Percentiles rank a stretch among this genome's conserved stretches.
Conservation (phyloP, 78 protist species). For the Dictyostelium firmibasis region DNA sequence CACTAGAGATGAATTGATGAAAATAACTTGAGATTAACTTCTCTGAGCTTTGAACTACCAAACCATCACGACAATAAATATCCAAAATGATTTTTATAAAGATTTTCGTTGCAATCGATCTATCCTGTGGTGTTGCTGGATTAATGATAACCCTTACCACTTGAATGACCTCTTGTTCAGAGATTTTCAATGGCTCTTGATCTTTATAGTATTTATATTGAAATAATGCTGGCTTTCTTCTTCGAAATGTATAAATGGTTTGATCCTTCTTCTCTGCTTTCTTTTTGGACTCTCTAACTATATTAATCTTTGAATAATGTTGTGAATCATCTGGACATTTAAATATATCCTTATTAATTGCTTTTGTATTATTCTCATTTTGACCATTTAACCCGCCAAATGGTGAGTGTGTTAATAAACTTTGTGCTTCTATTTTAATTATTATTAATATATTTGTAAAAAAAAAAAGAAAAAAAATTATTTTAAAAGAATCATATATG, state of each 20-base stretch:
- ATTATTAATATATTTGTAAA: background rate
- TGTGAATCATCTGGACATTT: constrained; percentile 60
- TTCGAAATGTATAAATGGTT: constrained; percentile 22
- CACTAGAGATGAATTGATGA: constrained; percentile 1
- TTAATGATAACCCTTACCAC: constrained; percentile 48
- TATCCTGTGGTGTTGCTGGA: constrained; percentile 67
- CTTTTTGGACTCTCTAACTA: constrained; percentile 58
- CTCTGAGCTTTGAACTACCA: constrained; percentile 7
- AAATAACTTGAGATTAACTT: constrained; percentile 23
- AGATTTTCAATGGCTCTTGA: constrained; percentile 63
- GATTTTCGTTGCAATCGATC: constrained; percentile 63
- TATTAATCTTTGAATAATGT: constrained; percentile 11
- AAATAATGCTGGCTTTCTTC: constrained; percentile 60
- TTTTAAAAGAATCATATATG: too few species aligned
- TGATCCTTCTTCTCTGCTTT: constrained; percentile 51
- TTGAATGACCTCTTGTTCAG: constrained; percentile 25
- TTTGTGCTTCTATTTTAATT: constrained; percentile 11
- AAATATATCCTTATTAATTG: constrained; percentile 34
- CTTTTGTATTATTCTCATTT: constrained; percentile 1
- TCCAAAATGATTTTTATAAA: constrained; percentile 69
- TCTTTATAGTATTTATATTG: constrained; percentile 73
- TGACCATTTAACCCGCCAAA: constrained; percentile 41
- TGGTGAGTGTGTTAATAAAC: constrained; percentile 59
- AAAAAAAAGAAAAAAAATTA: background rate
- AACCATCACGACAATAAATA: constrained; percentile 49